These are phyloP conservation scores for Flaveria floridana DNA, from an alignment of 140 eudicot species.

Conservation along the genomic window DNA sequence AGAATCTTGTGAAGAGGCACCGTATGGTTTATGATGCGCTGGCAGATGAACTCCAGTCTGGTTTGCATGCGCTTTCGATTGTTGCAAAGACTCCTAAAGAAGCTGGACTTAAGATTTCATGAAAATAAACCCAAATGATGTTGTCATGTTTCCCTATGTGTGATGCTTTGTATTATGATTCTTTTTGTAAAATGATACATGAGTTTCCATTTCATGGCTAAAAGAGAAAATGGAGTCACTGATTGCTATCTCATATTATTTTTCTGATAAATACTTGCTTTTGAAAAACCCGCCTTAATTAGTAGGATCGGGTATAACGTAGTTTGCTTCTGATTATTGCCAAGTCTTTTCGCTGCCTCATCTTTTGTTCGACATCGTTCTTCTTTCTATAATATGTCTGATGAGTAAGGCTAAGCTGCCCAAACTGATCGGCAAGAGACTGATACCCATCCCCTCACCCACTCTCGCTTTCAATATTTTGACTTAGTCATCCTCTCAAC, in stretches of 20 bases:
- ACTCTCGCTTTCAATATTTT: too few species aligned
- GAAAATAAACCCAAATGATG: slow-evolving; percentile 20
- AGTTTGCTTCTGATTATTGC: too few species aligned
- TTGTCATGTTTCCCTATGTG: background rate
- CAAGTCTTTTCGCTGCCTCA: too few species aligned
- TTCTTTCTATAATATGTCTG: too few species aligned
- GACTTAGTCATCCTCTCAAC: too few species aligned
- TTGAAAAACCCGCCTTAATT: slow-evolving; percentile 2
- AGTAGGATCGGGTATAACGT: too few species aligned
- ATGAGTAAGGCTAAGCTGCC: too few species aligned
- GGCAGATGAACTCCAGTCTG: slow-evolving; percentile 74
- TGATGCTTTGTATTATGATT: slow-evolving; percentile 10
- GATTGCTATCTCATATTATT: slow-evolving; percentile 39
- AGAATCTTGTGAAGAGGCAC: slow-evolving; percentile 72
- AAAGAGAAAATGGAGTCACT: slow-evolving; percentile 42
- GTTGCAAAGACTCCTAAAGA: slow-evolving; percentile 87
- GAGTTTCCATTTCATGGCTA: slow-evolving; percentile 36
- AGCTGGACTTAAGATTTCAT: slow-evolving; percentile 36
- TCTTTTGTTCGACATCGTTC: too few species aligned
- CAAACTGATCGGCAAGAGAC: too few species aligned
- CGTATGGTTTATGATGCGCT: slow-evolving; percentile 81
- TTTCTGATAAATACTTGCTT: slow-evolving; percentile 25
- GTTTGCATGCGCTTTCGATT: slow-evolving; percentile 84
- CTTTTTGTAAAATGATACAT: slow-evolving; percentile 19
- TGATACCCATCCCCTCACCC: too few species aligned